Percentiles rank a stretch among this genome's conserved stretches.
phyloP scores from a whole-genome alignment of 2,329 filamentous ascomycete genomes.

The Cryphonectria naterciae region DNA sequence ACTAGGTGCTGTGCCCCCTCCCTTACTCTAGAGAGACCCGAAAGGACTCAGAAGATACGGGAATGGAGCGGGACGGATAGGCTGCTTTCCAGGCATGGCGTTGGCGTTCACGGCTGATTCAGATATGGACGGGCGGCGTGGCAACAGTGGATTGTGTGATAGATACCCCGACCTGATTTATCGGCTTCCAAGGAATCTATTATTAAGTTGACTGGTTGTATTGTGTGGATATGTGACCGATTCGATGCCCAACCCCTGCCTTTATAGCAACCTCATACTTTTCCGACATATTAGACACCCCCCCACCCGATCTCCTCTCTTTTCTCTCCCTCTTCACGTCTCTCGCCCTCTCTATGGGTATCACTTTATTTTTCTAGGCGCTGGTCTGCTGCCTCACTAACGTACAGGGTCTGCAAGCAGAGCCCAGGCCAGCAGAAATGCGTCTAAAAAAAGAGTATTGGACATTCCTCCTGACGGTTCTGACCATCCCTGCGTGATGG shows the following conservation, averaged over 20 bases:
- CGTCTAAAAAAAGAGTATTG: not conserved
- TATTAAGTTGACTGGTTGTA: not conserved
- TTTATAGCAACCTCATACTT: not conserved
- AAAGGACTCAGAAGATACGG: not conserved
- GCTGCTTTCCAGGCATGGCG: slow-evolving; percentile 5
- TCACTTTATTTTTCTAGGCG: slow-evolving; percentile 8
- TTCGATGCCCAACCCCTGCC: not conserved
- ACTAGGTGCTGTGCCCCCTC: not conserved
- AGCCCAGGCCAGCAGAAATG: not conserved
- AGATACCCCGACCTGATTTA: slow-evolving; percentile 7
- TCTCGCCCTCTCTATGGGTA: slow-evolving; percentile 16
- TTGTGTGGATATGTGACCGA: not conserved
- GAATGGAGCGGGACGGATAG: not conserved
- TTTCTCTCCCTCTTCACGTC: not conserved
- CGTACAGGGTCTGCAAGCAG: not conserved
- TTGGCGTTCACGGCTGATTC: slow-evolving; percentile 18
- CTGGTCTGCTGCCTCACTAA: not conserved
- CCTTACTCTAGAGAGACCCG: not conserved
- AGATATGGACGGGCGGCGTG: not conserved
- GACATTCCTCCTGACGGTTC: not conserved
- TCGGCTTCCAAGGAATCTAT: slow-evolving; percentile 7
- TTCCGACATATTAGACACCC: not conserved
- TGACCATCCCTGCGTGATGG: not conserved
- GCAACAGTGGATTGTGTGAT: slow-evolving; percentile 14
- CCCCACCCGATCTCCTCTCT: not conserved